These are phyloP conservation scores for Chlorella sp. DNA, from an alignment of 139 green algal genomes.

Conservation along the genomic window DNA sequence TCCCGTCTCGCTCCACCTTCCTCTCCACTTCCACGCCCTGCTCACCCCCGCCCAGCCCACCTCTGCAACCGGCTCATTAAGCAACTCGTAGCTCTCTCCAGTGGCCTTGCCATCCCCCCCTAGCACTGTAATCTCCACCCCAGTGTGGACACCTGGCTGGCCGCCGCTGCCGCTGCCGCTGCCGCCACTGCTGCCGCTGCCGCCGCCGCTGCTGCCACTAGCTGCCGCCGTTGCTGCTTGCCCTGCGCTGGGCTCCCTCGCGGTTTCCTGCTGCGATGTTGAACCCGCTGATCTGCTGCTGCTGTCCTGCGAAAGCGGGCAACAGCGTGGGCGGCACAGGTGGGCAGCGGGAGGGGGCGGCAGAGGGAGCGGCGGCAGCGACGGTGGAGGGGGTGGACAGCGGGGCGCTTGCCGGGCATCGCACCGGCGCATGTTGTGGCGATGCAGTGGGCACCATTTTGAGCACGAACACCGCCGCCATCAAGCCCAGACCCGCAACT, in stretches of 20 bases:
- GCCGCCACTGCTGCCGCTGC: not conserved
- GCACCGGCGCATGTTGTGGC: not conserved
- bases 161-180: not conserved
- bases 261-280: not conserved
- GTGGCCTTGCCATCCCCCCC: not conserved
- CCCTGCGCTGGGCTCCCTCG: not conserved
- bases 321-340: not conserved
- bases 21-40: no score
- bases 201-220: not conserved
- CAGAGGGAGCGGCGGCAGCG: not conserved
- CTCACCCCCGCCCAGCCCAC: not conserved
- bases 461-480: not conserved
- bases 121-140: not conserved
- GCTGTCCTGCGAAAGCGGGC: not conserved
- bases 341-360: not conserved
- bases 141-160: not conserved
- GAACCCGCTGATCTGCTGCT: not conserved
- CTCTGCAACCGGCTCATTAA: not conserved
- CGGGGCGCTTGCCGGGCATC: not conserved
- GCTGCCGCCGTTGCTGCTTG: not conserved
- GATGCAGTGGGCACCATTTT: not conserved
- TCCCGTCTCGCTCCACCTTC: no score
- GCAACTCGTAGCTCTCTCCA: not conserved
- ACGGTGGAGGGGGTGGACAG: not conserved
- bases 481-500: not conserved